Conservation (phyloP, 2,329 filamentous ascomycete species). For the Helotiales sp. region DNA sequence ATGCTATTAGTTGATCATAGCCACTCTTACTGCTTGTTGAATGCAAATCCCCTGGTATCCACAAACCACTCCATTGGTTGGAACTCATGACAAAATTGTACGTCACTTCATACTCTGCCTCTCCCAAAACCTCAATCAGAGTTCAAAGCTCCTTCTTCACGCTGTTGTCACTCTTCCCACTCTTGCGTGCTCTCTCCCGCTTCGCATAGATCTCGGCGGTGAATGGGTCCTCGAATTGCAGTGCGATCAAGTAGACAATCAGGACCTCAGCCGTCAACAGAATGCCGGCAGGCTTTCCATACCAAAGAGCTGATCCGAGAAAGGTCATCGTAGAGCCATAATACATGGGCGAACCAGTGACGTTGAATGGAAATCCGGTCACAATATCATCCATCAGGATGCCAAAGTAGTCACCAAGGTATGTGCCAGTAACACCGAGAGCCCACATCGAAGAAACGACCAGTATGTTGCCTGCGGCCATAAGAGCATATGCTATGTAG, state of each 20-base stretch:
- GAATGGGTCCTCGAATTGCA: slow-evolving; percentile 91
- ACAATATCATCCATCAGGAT: slow-evolving; percentile 96
- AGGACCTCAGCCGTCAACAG: slow-evolving; percentile 74
- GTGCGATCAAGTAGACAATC: slow-evolving; percentile 75
- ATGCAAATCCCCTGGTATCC: too few species aligned
- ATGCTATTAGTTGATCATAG: slow-evolving; percentile 33
- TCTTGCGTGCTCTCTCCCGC: slow-evolving; percentile 60
- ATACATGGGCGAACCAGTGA: slow-evolving; percentile 93
- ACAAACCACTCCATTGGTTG: too few species aligned
- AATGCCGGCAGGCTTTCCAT: slow-evolving; percentile 84
- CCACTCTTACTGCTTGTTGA: slow-evolving; percentile 29
- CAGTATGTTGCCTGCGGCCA: slow-evolving; percentile 76
- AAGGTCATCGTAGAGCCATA: slow-evolving; percentile 92
- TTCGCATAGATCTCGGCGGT: slow-evolving; percentile 91
- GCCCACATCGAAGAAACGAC: slow-evolving; percentile 89
- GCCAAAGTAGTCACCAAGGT: slow-evolving; percentile 97
- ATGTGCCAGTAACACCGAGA: slow-evolving; percentile 92
- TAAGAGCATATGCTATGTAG: slow-evolving; percentile 68
- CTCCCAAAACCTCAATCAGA: background rate
- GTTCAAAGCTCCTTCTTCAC: slow-evolving; percentile 31
- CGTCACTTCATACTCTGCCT: background rate
- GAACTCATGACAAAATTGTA: background rate
- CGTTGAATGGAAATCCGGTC: slow-evolving; percentile 92
- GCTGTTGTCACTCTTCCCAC: slow-evolving; percentile 32
- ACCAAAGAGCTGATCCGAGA: slow-evolving; percentile 80